These are phyloP conservation scores for Luvunga scandens DNA, from an alignment of 345 rosid genomes.

Conservation along the genomic window DNA sequence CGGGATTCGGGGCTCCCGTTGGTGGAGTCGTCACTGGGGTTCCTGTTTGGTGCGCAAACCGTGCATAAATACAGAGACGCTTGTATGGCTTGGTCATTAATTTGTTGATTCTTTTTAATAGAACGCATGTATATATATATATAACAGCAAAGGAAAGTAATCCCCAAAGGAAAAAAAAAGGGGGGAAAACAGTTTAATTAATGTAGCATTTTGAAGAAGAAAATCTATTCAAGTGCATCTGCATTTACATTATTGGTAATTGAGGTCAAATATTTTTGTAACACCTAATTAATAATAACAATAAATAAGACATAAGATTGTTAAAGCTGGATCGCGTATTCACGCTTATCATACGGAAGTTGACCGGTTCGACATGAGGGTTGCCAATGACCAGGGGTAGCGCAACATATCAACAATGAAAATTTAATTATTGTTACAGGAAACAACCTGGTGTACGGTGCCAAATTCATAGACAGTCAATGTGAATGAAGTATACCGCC, in stretches of 20 bases:
- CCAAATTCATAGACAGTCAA: too few species aligned
- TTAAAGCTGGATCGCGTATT: background rate
- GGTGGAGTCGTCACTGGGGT: constrained; percentile 9
- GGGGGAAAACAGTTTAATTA: too few species aligned
- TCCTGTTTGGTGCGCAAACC: constrained; percentile 10
- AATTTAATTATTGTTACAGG: too few species aligned
- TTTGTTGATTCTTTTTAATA: too few species aligned
- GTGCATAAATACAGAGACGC: background rate
- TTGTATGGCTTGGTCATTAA: background rate
- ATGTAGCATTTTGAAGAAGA: background rate
- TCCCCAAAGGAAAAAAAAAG: too few species aligned
- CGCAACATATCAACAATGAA: too few species aligned
- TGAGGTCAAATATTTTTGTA: background rate
- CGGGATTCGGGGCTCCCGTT: background rate
- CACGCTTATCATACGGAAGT: background rate
- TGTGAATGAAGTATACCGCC: too few species aligned
- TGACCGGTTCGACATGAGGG: background rate
- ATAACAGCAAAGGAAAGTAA: background rate
- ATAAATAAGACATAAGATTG: too few species aligned
- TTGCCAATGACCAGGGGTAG: background rate
- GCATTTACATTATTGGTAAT: background rate
- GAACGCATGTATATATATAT: background rate
- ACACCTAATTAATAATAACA: too few species aligned
- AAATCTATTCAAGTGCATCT: background rate
- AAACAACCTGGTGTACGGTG: too few species aligned